Conservation (phyloP, 352 stramenopile species). For the Pythium monospermum region DNA sequence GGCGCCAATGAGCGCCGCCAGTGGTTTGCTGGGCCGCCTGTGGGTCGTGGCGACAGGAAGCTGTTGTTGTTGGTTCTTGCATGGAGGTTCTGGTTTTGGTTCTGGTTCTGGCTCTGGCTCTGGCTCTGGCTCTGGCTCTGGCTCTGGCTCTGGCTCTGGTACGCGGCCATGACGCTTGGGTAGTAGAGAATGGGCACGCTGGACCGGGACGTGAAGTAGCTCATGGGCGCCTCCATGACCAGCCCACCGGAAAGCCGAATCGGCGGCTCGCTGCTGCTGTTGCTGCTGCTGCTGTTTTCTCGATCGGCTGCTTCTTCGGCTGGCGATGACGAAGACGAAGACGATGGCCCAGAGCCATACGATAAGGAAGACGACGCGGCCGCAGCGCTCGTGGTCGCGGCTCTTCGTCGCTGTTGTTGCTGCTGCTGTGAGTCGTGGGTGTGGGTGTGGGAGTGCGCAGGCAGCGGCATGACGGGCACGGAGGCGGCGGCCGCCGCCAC, state of each 20-base stretch:
- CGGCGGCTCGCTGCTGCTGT: too few relatives aligned
- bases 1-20: slow-evolving; percentile 12
- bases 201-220: slow-evolving; percentile 9
- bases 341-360: too few relatives aligned
- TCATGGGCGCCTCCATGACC: slow-evolving; percentile 19
- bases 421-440: slow-evolving; percentile 4
- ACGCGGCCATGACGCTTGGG: too few relatives aligned
- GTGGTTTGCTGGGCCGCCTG: slow-evolving; percentile 8
- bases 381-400: slow-evolving; percentile 2
- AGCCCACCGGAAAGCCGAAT: slow-evolving; percentile 17
- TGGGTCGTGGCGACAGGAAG: slow-evolving; percentile 9
- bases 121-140: too few relatives aligned
- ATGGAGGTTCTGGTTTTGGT: too few relatives aligned
- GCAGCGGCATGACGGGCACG: slow-evolving; percentile 16
- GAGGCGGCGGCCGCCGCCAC: neutral
- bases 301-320: too few relatives aligned
- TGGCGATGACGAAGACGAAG: too few relatives aligned
- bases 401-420: slow-evolving; percentile 11
- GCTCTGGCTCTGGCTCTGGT: too few relatives aligned
- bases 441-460: too few relatives aligned
- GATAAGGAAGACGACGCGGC: neutral
- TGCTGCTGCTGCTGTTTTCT: too few relatives aligned
- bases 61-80: too few relatives aligned
- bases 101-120: too few relatives aligned
- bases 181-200: slow-evolving; percentile 6